Evolutionary conservation across 805 yeast species (phyloP).

Genomic region (Candida broadrunensis): DNA sequence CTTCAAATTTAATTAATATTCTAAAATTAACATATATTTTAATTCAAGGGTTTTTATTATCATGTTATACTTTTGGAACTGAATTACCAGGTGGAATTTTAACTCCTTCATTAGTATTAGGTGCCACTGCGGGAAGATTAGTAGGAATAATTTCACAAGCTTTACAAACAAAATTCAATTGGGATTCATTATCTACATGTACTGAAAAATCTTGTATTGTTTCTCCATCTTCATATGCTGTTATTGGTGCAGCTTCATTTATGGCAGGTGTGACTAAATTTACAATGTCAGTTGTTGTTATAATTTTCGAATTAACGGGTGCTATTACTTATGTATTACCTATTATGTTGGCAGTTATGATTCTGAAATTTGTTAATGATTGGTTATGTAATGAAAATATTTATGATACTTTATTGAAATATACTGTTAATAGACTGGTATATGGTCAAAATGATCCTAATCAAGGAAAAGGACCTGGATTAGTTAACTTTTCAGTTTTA

Average conservation of each 20-base stretch:
- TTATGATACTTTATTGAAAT: slow-evolving; percentile 49
- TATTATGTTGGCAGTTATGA: slow-evolving; percentile 78
- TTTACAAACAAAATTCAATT: slow-evolving; percentile 40
- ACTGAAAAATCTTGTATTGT: slow-evolving; percentile 54
- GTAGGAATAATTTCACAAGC: slow-evolving; percentile 51
- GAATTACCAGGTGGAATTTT: slow-evolving; percentile 67
- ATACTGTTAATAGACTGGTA: slow-evolving; percentile 22
- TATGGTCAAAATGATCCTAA: slow-evolving; percentile 13
- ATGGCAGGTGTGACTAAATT: slow-evolving; percentile 78
- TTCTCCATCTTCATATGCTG: slow-evolving; percentile 85
- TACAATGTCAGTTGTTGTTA: slow-evolving; percentile 76
- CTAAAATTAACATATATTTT: slow-evolving; percentile 35
- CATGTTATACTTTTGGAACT: slow-evolving; percentile 68
- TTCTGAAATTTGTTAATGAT: slow-evolving; percentile 72
- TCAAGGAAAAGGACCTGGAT: slow-evolving; percentile 38
- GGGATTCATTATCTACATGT: slow-evolving; percentile 34
- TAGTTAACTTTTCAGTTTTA: slow-evolving; percentile 27
- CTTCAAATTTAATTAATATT: slow-evolving; percentile 21
- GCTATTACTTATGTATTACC: slow-evolving; percentile 83
- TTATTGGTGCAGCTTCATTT: slow-evolving; percentile 84
- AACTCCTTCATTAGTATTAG: slow-evolving; percentile 61
- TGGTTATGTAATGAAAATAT: slow-evolving; percentile 55
- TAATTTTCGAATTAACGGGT: slow-evolving; percentile 81
- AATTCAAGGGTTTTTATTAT: slow-evolving; percentile 53
- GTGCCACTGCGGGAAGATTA: slow-evolving; percentile 57